These are phyloP conservation scores for Fraxinus sp. DNA, from an alignment of 305 asterid species.

Conservation along the genomic window DNA sequence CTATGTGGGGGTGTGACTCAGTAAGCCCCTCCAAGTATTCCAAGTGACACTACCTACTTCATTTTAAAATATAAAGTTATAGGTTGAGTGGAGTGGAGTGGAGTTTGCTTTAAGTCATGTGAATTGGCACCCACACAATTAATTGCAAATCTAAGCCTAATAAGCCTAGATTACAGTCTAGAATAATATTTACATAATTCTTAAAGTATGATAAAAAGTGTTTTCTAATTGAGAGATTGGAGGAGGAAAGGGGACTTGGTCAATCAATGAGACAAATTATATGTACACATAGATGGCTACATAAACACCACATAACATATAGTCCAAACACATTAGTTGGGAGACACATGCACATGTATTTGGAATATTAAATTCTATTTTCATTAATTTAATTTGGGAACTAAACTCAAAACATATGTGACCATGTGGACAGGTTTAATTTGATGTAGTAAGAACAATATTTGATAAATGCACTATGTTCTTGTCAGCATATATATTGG, in stretches of 20 bases:
- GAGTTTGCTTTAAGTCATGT: conserved; percentile 64
- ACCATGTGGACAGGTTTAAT: conserved; percentile 14
- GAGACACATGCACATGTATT: conserved; percentile 60
- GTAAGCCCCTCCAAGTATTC: conserved; percentile 56
- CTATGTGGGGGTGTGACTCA: conserved; percentile 54
- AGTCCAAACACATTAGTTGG: conserved; percentile 36
- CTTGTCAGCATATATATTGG: background rate
- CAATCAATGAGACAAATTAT: conserved; percentile 62
- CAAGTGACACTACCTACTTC: conserved; percentile 62
- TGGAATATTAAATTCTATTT: conserved; percentile 14
- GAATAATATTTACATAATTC: conserved; percentile 6
- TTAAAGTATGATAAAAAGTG: background rate
- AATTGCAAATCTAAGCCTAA: conserved; percentile 33
- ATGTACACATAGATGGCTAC: conserved; percentile 69
- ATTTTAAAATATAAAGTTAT: conserved; percentile 29
- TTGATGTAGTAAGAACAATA: background rate
- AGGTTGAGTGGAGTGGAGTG: conserved; percentile 53
- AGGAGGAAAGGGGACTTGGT: conserved; percentile 22
- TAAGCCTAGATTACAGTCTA: conserved; percentile 43
- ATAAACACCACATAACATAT: conserved; percentile 61
- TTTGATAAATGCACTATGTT: background rate
- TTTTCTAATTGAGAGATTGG: conserved; percentile 34
- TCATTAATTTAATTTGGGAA: background rate
- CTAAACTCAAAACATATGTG: background rate
- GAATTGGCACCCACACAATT: conserved; percentile 41